phyloP scores from a whole-genome alignment of 2,329 filamentous ascomycete species.

The Aulographum hederae region DNA sequence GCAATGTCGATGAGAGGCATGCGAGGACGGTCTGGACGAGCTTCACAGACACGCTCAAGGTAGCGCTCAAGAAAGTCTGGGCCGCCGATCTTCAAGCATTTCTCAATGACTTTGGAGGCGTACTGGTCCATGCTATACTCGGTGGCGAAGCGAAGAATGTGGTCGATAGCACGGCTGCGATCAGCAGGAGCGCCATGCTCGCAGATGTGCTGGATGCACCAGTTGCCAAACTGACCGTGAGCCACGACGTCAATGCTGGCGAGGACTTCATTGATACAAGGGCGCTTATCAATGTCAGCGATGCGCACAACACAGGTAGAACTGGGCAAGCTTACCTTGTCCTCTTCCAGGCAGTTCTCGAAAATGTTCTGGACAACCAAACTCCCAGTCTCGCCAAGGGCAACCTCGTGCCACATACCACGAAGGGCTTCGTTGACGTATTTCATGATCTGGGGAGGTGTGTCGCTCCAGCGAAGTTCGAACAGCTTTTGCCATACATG shows the following conservation, averaged over 20 bases:
- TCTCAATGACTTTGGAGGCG: constrained; percentile 96
- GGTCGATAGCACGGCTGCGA: constrained; percentile 82
- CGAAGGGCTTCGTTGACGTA: constrained; percentile 89
- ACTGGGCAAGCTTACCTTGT: constrained; percentile 50
- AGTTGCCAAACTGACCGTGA: constrained; percentile 96
- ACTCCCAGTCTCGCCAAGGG: constrained; percentile 89
- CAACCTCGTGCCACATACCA: constrained; percentile 98
- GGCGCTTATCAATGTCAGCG: constrained; percentile 42
- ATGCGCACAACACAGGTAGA: constrained; percentile 1
- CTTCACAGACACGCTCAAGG: constrained; percentile 83
- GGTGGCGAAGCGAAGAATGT: constrained; percentile 80
- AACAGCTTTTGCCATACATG: constrained; percentile 99
- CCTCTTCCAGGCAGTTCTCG: constrained; percentile 95
- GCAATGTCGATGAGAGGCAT: constrained; percentile 95
- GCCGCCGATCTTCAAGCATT: constrained; percentile 93
- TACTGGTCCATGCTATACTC: constrained; percentile 99
- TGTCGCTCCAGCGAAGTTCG: constrained; percentile 86
- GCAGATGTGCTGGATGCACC: constrained; percentile 99
- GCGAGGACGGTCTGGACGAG: constrained; percentile 67
- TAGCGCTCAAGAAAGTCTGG: constrained; percentile 82
- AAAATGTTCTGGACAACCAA: constrained; percentile 99
- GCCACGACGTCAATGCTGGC: constrained; percentile 90
- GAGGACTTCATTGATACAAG: constrained; percentile 92
- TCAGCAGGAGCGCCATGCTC: constrained; percentile 86
- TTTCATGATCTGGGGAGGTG: constrained; percentile 94